Evolutionary conservation across 2,329 filamentous ascomycete genomes (phyloP), one percentile per base, ranked within the genome.

Genomic region (Monilinia aucupariae): DNA sequence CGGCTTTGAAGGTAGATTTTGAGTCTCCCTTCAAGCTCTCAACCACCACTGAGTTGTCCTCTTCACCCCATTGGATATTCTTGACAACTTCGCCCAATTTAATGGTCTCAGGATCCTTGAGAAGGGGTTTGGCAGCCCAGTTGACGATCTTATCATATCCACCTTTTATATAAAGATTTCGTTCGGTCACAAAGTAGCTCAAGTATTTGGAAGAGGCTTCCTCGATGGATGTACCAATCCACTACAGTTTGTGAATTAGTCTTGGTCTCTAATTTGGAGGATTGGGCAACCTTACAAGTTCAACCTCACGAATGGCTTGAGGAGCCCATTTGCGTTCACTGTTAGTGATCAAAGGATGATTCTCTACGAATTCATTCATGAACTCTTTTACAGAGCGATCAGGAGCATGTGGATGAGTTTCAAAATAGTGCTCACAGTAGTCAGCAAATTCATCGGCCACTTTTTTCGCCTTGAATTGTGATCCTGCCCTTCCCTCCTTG

Each of bases 401-500:
- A 49, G 76, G 74, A 20, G 76, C 76, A 58, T 76, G 71, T 12
- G 77, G 76, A 61, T 77, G 71, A 48, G 72, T 74, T 52, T 74
- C 71, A 66, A 78, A 78, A 65, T 71, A 78, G 73, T 74, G 76
- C 61, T 76, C 74, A 64, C 71, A 72, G 61, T 76, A 76, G 65
- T 78, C 76, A 37, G 76, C 76, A 64, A 77, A 78, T 67, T 78
- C 77, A 68, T 78, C 77, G 58, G 76, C 76, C 30, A 78, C 76
- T 64, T 78, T 78, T 69, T 78, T 78, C 25, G 76, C 76, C 62
- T 78, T 78, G 74, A 78, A 78, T 66, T 78, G 77, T 51, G 75
- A 73, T 34, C 77, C 76, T 50, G 76, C 74, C 64, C 75, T 73
- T 55, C 77, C 77, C 51, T 78, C 74, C 61, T 75, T 73, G 47